A percentile compares a stretch with the other conserved stretches of the same genome.
Conservation (phyloP, 257 asterid species). For the Scutellaria baicalensis region DNA sequence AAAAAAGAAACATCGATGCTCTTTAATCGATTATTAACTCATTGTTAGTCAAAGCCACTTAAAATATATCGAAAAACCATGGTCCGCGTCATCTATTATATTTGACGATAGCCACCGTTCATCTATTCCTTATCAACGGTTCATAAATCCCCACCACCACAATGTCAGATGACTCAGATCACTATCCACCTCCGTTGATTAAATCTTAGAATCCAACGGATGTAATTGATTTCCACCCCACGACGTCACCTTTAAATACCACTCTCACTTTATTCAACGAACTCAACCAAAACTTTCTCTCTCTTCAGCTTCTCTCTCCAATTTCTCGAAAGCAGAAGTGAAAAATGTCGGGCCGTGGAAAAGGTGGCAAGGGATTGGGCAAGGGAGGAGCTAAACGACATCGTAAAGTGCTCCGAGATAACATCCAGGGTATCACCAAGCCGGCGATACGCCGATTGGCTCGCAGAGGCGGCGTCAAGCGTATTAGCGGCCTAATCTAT, state of each 20-base stretch:
- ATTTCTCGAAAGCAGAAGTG: background rate
- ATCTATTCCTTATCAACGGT: conserved; percentile 13
- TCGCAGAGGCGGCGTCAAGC: conserved; percentile 52
- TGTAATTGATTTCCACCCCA: background rate
- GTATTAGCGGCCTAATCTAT: conserved; percentile 52
- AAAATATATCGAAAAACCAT: background rate
- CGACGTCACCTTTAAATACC: background rate
- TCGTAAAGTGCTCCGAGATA: conserved; percentile 42
- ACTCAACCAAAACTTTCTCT: background rate
- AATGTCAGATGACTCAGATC: background rate
- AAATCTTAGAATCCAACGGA: background rate
- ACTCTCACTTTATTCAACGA: background rate
- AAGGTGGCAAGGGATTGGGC: conserved; percentile 34
- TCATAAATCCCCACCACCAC: background rate
- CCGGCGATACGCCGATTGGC: conserved; percentile 53
- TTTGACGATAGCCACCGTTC: background rate
- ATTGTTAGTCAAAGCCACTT: no score
- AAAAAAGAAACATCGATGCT: no score
- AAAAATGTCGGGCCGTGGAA: conserved; percentile 42
- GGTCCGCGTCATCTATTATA: background rate
- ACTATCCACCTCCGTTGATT: background rate
- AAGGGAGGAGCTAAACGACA: conserved; percentile 49
- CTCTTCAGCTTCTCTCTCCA: no score
- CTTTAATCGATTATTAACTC: no score
- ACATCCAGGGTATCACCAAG: conserved; percentile 34